These are phyloP conservation scores for Pleurozium schreberi DNA, from an alignment of 225 moss, liverwort and hornwort genomes.

Conservation along the genomic window DNA sequence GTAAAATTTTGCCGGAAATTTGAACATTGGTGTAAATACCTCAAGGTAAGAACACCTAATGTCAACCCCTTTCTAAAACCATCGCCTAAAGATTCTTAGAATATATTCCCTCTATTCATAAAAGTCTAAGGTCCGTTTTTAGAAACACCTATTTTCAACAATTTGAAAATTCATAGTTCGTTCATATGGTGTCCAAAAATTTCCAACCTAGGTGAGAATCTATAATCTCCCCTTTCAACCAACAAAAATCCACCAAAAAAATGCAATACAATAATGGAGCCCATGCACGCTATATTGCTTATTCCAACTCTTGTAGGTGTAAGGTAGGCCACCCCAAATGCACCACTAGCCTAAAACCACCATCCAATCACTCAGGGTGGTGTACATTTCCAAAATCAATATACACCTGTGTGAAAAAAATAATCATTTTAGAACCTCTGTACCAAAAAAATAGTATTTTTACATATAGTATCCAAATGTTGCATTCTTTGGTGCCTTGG, in stretches of 20 bases:
- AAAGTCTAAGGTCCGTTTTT: rapidly evolving
- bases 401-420: neutral
- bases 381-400: too few species aligned
- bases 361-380: rapidly evolving
- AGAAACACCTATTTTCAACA: neutral
- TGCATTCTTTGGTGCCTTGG: rapidly evolving
- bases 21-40: too few species aligned
- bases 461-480: neutral
- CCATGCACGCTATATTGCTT: too few species aligned
- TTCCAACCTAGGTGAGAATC: rapidly evolving
- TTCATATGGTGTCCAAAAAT: neutral
- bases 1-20: too few species aligned
- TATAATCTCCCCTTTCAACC: neutral
- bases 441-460: neutral
- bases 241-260: neutral
- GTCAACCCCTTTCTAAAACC: neutral
- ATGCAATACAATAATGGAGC: neutral
- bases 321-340: rapidly evolving
- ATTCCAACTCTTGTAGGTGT: rapidly evolving
- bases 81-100: rapidly evolving
- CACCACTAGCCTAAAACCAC: rapidly evolving
- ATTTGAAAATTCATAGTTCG: neutral
- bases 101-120: neutral
- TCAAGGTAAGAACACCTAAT: neutral
- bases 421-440: neutral